Conservation (phyloP, 2,329 filamentous ascomycete species). For the Claviceps arundinis region DNA sequence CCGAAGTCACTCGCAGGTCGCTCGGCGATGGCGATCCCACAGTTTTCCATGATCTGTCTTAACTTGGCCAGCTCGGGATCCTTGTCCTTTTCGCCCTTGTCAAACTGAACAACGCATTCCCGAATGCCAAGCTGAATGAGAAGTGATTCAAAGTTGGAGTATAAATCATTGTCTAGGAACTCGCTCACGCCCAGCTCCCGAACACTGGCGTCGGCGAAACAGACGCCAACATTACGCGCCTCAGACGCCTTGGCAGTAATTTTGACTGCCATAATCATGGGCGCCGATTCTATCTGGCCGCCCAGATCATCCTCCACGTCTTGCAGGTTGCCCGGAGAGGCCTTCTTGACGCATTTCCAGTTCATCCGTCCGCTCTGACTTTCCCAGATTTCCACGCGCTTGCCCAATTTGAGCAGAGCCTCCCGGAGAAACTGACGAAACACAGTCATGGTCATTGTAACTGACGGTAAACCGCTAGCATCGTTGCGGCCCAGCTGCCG, state of each 20-base stretch:
- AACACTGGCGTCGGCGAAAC: slow-evolving; percentile 94
- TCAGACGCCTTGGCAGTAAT: slow-evolving; percentile 79
- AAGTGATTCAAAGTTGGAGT: slow-evolving; percentile 93
- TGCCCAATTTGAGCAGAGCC: slow-evolving; percentile 80
- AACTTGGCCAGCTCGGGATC: slow-evolving; percentile 83
- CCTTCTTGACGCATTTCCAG: slow-evolving; percentile 85
- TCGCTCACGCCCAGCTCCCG: slow-evolving; percentile 92
- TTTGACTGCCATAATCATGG: slow-evolving; percentile 91
- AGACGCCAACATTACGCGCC: slow-evolving; percentile 78
- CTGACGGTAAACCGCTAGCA: slow-evolving; percentile 75
- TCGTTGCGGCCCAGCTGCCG: slow-evolving; percentile 77
- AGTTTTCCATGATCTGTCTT: slow-evolving; percentile 78
- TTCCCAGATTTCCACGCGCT: slow-evolving; percentile 82
- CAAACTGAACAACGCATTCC: slow-evolving; percentile 77
- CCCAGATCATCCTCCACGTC: slow-evolving; percentile 94
- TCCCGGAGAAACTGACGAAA: slow-evolving; percentile 93
- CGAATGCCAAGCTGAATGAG: slow-evolving; percentile 93
- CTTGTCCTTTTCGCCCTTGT: slow-evolving; percentile 68
- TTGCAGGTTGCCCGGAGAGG: slow-evolving; percentile 90
- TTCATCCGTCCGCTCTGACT: slow-evolving; percentile 65
- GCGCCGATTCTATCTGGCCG: slow-evolving; percentile 71
- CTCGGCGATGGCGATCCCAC: slow-evolving; percentile 80
- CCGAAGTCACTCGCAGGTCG: slow-evolving; percentile 65
- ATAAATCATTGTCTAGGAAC: slow-evolving; percentile 96
- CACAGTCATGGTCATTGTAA: slow-evolving; percentile 89